Conservation (phyloP, 2,329 filamentous ascomycete genomes). For the Colletotrichum horii region DNA sequence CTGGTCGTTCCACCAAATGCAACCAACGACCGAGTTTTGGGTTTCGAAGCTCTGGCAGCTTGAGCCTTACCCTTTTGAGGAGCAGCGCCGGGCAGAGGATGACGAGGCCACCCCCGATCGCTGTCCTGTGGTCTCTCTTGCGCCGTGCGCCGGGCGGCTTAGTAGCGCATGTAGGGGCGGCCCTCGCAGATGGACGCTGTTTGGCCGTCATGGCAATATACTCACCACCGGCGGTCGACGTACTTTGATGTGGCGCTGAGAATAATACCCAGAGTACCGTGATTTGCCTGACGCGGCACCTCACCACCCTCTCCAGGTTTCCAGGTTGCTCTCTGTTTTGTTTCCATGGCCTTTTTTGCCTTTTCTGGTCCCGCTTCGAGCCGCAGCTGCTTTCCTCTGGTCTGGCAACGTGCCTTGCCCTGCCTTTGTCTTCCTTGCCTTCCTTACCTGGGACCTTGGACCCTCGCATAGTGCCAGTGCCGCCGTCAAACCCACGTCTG, state of each 20-base stretch:
- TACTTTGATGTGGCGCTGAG: slow-evolving; percentile 6
- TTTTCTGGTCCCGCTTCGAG: not conserved
- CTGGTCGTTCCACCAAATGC: slow-evolving; percentile 20
- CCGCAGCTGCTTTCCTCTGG: not conserved
- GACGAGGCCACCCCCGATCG: slow-evolving; percentile 14
- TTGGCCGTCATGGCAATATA: not conserved
- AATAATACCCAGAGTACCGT: not conserved
- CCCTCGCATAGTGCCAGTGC: not conserved
- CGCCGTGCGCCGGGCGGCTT: not conserved
- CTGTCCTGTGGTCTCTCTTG: not conserved
- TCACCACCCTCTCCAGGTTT: not conserved
- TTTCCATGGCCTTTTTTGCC: not conserved
- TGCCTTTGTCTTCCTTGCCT: not conserved
- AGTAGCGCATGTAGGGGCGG: not conserved
- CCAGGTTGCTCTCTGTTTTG: not conserved
- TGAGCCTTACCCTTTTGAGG: slow-evolving; percentile 16
- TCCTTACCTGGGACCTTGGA: not conserved
- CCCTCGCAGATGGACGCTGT: not conserved
- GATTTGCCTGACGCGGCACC: slow-evolving; percentile 15
- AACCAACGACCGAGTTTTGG: slow-evolving; percentile 18
- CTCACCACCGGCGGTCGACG: slow-evolving; percentile 8
- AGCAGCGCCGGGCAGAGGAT: slow-evolving; percentile 10
- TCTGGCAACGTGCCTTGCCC: not conserved
- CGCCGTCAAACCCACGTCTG: not conserved
- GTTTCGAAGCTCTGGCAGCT: slow-evolving; percentile 20